Evolutionary conservation across 768 basidiomycete species (phyloP).

Genomic region (Sarcodon aspratus): DNA sequence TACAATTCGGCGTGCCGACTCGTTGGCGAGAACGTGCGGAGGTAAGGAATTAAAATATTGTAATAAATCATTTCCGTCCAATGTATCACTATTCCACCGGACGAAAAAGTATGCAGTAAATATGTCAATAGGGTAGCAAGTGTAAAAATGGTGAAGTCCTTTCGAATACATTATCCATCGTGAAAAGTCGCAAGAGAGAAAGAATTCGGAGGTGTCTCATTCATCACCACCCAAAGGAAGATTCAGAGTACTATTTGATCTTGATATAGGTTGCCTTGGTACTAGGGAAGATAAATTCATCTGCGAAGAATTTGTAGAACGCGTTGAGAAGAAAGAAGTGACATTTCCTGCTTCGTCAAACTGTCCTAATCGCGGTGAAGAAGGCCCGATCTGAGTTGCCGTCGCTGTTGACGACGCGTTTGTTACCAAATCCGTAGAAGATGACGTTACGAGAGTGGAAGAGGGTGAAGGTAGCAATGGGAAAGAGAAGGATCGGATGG

Average conservation of each 20-base stretch:
- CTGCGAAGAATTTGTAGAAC: slow-evolving; percentile 60
- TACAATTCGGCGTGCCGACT: no score
- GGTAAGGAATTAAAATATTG: no score
- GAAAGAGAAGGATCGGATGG: not conserved
- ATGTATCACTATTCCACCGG: not conserved
- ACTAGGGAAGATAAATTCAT: slow-evolving; percentile 45
- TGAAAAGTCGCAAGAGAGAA: not conserved
- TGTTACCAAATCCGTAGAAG: slow-evolving; percentile 15
- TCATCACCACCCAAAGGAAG: not conserved
- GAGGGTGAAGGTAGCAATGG: not conserved
- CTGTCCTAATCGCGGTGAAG: slow-evolving; percentile 16
- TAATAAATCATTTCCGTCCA: no score
- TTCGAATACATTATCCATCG: no score
- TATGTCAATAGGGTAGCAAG: not conserved
- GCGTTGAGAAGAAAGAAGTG: slow-evolving; percentile 31
- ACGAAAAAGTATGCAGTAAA: not conserved
- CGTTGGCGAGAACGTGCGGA: no score
- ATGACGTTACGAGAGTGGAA: slow-evolving; percentile 14
- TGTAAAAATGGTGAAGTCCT: no score
- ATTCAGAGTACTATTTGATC: slow-evolving; percentile 19
- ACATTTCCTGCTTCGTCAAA: slow-evolving; percentile 19
- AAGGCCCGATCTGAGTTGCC: slow-evolving; percentile 12
- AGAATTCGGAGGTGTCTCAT: not conserved
- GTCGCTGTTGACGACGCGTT: slow-evolving; percentile 9
- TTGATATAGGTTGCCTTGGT: slow-evolving; percentile 32